Conservation (phyloP, 2,329 filamentous ascomycete genomes). For the Stachybotrys echinatus region DNA sequence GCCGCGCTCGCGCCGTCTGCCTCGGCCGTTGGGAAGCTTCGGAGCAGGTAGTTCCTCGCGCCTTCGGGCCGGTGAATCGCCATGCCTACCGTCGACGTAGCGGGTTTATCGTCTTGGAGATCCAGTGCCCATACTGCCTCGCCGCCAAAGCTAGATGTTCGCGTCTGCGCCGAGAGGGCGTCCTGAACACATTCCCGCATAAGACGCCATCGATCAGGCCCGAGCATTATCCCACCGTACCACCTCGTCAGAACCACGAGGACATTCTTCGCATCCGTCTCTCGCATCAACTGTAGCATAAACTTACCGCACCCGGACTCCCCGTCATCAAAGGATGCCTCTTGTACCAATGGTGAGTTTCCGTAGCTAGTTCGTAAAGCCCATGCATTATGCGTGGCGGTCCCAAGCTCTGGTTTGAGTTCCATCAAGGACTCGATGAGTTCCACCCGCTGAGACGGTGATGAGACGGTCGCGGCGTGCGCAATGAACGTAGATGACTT, state of each 20-base stretch:
- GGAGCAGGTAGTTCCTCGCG: slow-evolving; percentile 54
- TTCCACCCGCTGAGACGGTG: slow-evolving; percentile 33
- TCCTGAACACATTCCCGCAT: slow-evolving; percentile 54
- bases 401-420: slow-evolving; percentile 42
- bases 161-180: slow-evolving; percentile 43
- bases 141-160: slow-evolving; percentile 30
- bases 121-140: slow-evolving; percentile 60
- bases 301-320: slow-evolving; percentile 54
- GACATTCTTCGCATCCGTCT: slow-evolving; percentile 43
- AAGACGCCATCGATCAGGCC: slow-evolving; percentile 56
- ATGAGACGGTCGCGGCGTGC: slow-evolving; percentile 34
- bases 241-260: slow-evolving; percentile 56
- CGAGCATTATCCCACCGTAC: slow-evolving; percentile 58
- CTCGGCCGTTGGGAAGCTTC: slow-evolving; percentile 49
- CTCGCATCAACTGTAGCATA: slow-evolving; percentile 48
- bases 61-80: slow-evolving; percentile 70
- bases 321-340: slow-evolving; percentile 56
- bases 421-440: slow-evolving; percentile 43
- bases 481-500: slow-evolving; percentile 55
- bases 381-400: slow-evolving; percentile 56
- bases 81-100: slow-evolving; percentile 44
- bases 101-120: slow-evolving; percentile 41
- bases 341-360: slow-evolving; percentile 34
- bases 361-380: slow-evolving; percentile 30
- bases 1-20: slow-evolving; percentile 13